A percentile compares a stretch with the other conserved stretches of the same genome.
Evolutionary conservation across 2,329 filamentous ascomycete genomes (phyloP).

Genomic region (Blastomyces gilchristii): DNA sequence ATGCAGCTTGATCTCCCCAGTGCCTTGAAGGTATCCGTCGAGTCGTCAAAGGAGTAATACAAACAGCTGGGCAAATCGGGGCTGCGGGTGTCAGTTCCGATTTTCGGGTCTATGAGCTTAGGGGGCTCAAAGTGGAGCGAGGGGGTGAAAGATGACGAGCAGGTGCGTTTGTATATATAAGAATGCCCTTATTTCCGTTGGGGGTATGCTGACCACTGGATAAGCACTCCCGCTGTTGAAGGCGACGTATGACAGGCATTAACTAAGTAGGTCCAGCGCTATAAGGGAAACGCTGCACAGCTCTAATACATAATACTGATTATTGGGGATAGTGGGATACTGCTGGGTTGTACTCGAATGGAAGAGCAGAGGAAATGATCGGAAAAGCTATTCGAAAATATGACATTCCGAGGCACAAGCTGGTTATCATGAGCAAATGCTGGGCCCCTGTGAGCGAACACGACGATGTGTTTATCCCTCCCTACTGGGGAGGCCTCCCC

Average conservation of each 20-base stretch:
- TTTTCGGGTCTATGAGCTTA: slow-evolving; percentile 18
- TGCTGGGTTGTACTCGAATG: slow-evolving; percentile 45
- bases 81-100: slow-evolving; percentile 20
- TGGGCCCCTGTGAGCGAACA: slow-evolving; percentile 31
- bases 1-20: background rate
- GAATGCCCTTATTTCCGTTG: background rate
- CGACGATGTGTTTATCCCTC: slow-evolving; percentile 25
- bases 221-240: slow-evolving; percentile 16
- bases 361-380: slow-evolving; percentile 42
- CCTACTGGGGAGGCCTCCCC: slow-evolving; percentile 31
- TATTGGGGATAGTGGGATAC: slow-evolving; percentile 22
- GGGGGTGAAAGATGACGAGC: slow-evolving; percentile 12
- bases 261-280: slow-evolving; percentile 14
- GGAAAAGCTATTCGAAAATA: slow-evolving; percentile 52
- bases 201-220: background rate
- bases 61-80: slow-evolving; percentile 17
- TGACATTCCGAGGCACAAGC: slow-evolving; percentile 45
- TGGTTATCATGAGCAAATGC: slow-evolving; percentile 50
- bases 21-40: background rate
- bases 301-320: background rate
- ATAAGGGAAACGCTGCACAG: background rate
- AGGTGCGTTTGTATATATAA: slow-evolving; percentile 6
- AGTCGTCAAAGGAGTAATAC: slow-evolving; percentile 8
- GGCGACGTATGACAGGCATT: slow-evolving; percentile 15
- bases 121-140: slow-evolving; percentile 11